phyloP scores from a whole-genome alignment of 257 asterid genomes.

The Catharanthus roseus region DNA sequence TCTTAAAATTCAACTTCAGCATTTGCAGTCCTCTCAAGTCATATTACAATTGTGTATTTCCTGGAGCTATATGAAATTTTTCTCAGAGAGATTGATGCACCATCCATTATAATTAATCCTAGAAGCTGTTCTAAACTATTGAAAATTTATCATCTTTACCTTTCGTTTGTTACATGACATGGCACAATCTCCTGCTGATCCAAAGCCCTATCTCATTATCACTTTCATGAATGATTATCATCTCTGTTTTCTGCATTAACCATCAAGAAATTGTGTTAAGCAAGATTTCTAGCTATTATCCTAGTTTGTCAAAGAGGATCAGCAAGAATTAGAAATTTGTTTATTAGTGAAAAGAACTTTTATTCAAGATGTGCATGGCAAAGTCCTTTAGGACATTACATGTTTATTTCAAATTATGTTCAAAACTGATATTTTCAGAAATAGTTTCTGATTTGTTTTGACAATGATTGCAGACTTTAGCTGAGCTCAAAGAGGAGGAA shows the following conservation, averaged over 20 bases:
- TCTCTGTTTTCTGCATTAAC: background rate
- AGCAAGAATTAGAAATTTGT: background rate
- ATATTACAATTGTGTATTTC: background rate
- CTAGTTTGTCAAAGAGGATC: background rate
- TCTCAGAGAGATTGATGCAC: background rate
- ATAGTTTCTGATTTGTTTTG: slow-evolving; percentile 1
- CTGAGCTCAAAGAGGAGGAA: slow-evolving; percentile 63
- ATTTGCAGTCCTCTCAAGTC: background rate
- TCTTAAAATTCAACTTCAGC: too few species aligned
- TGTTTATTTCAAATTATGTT: background rate
- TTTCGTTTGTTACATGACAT: background rate
- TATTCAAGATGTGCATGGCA: background rate
- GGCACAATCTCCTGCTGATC: background rate
- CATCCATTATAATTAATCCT: too few species aligned
- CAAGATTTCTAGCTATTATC: background rate
- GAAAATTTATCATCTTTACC: background rate
- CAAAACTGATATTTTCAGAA: background rate
- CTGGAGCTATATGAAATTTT: background rate
- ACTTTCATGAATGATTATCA: too few species aligned
- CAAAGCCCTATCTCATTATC: too few species aligned
- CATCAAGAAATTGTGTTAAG: background rate
- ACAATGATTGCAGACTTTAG: slow-evolving; percentile 42
- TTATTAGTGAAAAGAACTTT: background rate
- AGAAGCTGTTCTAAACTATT: background rate
- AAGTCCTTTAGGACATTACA: background rate